Conservation (phyloP, 805 yeast species). For the Ogataea pignaliae region DNA sequence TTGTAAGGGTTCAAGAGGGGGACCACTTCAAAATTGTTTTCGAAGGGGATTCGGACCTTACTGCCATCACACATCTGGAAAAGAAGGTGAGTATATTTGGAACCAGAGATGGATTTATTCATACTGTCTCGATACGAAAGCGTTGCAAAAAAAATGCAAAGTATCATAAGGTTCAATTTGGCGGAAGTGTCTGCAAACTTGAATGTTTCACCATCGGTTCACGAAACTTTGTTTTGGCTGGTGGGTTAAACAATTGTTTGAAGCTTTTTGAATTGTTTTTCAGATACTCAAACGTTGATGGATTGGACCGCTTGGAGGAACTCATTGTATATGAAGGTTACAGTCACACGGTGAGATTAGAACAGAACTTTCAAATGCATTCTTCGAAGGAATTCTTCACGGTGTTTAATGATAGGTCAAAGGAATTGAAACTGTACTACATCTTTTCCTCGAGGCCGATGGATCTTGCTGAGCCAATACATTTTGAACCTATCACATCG, state of each 20-base stretch:
- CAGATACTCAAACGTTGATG: not conserved
- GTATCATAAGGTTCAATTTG: constrained; percentile 1
- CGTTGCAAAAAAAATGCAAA: not conserved
- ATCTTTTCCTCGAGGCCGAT: constrained; percentile 9
- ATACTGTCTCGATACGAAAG: not conserved
- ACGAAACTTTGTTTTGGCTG: constrained; percentile 7
- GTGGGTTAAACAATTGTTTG: constrained; percentile 11
- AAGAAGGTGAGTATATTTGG: not conserved
- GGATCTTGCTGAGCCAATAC: not conserved
- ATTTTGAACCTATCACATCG: not conserved
- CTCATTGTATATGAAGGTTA: constrained; percentile 9
- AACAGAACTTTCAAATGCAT: constrained; percentile 11
- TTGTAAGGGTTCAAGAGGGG: no score
- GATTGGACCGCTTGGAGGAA: not conserved
- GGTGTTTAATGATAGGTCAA: constrained; percentile 6
- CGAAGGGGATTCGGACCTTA: not conserved
- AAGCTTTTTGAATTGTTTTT: constrained; percentile 7
- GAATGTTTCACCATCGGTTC: constrained; percentile 1
- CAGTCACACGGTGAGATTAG: constrained; percentile 5
- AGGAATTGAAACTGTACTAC: constrained; percentile 10
- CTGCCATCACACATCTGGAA: not conserved
- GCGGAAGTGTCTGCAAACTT: constrained; percentile 12
- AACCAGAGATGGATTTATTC: constrained; percentile 1
- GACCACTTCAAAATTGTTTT: no score
- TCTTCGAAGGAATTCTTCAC: constrained; percentile 7